These are phyloP conservation scores for Tetrapisispora nanseiensis DNA, from an alignment of 805 yeast species.

Conservation along the genomic window DNA sequence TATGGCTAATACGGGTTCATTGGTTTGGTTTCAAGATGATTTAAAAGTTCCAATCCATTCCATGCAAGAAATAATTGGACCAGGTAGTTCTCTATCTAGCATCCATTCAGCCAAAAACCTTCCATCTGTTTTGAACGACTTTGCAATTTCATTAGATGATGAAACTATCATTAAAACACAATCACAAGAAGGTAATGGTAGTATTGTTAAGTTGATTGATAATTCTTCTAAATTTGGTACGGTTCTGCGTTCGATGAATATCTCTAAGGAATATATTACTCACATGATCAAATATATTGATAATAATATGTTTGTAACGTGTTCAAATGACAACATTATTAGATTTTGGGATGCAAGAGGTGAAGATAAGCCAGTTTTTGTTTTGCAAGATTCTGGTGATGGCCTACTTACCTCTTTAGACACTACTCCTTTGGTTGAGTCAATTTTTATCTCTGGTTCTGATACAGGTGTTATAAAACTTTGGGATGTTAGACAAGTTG, in stretches of 20 bases:
- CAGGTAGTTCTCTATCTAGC: constrained; percentile 5
- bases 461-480: constrained; percentile 22
- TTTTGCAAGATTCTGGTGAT: constrained; percentile 11
- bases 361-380: constrained; percentile 14
- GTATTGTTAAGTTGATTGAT: constrained; percentile 18
- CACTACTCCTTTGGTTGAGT: constrained; percentile 16
- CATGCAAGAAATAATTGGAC: constrained; percentile 18
- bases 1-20: constrained; percentile 22
- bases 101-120: not conserved
- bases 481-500: constrained; percentile 26
- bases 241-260: constrained; percentile 13
- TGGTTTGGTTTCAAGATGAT: constrained; percentile 26
- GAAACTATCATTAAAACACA: constrained; percentile 16
- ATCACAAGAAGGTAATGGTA: constrained; percentile 6
- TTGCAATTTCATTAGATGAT: constrained; percentile 17
- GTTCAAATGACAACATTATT: constrained; percentile 18
- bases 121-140: constrained; percentile 8
- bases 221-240: constrained; percentile 18
- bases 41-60: constrained; percentile 17
- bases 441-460: constrained; percentile 25
- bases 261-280: constrained; percentile 13
- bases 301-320: constrained; percentile 17
- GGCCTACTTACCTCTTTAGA: constrained; percentile 18
- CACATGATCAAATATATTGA: constrained; percentile 18
- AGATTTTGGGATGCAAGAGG: constrained; percentile 23